These are phyloP conservation scores for Panicum miliaceum DNA, from an alignment of 176 grass and related monocot genomes.

Conservation along the genomic window DNA sequence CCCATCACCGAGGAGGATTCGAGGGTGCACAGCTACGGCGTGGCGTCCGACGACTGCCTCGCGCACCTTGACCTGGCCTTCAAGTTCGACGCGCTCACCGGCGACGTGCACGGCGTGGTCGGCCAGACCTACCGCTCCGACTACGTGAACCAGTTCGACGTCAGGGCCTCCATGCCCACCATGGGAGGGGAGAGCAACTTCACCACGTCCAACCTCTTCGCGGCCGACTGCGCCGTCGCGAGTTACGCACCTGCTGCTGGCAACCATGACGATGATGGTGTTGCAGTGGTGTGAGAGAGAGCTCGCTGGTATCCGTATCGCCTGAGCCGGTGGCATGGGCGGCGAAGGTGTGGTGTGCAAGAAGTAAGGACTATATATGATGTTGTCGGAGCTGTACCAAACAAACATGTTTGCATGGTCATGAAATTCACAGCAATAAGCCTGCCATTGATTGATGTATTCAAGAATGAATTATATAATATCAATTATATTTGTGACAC, in stretches of 20 bases:
- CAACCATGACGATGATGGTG: neutral
- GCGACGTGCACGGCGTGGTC: constrained; percentile 55
- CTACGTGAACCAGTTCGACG: constrained; percentile 49
- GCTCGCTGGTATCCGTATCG: neutral
- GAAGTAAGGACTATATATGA: neutral
- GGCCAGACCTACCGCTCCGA: constrained; percentile 64
- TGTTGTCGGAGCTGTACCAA: no score
- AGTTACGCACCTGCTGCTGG: neutral
- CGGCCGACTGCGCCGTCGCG: constrained; percentile 48
- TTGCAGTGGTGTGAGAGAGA: constrained; percentile 3
- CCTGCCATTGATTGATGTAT: neutral
- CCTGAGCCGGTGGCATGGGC: neutral
- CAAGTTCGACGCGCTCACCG: constrained; percentile 59
- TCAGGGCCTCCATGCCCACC: constrained; percentile 53
- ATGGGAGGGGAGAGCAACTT: constrained; percentile 56
- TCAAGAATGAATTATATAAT: neutral
- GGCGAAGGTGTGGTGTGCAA: constrained; percentile 35
- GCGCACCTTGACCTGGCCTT: constrained; percentile 64
- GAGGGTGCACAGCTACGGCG: constrained; percentile 52
- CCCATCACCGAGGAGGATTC: constrained; percentile 66
- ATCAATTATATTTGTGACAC: neutral
- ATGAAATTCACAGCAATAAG: neutral
- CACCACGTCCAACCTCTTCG: constrained; percentile 47
- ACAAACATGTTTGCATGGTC: no score
- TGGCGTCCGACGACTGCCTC: constrained; percentile 46